Evolutionary conservation across 768 basidiomycete species (phyloP), one percentile per base, ranked within the genome.

Genomic region (Tricholoma furcatifolium): DNA sequence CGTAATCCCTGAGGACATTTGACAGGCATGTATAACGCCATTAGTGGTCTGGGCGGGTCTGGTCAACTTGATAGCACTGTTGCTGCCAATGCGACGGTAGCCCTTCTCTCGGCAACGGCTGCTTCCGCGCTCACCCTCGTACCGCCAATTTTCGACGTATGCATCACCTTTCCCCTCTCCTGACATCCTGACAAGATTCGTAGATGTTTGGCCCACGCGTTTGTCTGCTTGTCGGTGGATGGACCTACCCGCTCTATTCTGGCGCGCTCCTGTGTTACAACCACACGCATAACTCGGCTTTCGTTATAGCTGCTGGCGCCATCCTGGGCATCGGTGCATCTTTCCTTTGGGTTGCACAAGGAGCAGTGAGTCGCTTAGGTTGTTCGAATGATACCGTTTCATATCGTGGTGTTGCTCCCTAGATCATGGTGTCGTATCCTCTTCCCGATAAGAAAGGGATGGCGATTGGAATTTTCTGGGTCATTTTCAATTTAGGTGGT

Each of bases 381-480:
- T 27, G 27, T 27, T 7, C 27, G 27, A 27, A 27, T 27, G 27
- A 27, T 27, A 7, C 7, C 7, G 7, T 3, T 7, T 27, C 27
- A 27, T 27, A 27, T 27, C 3, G 27, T 4, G 27, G 4, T 7
- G 7, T 27, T 7, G 18, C 52, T 32, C 24, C 27, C 30, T 34
- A 67, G 65, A 65, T 67, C 43, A 65, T 67, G 65, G 62, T 67
- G 15, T 65, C 65, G 1, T 67, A 67, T 49, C 62, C 65, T n/a
- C 52, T 64, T 15, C 58, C 65, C 20, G 65, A 67, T 43, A 60
- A 64, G 40, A 65, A 64, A 39, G 65, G 65, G 10, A 55, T 60
- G 14, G 61, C 65, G 2, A 67, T 67, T 32, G 65, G 61, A 7
- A 40, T 63, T 8, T 67, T 67, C 52, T 67, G 65, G 65, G 65